These are phyloP conservation scores for Fomes fomentarius DNA, from an alignment of 1,284 basidiomycete species.

Conservation along the genomic window DNA sequence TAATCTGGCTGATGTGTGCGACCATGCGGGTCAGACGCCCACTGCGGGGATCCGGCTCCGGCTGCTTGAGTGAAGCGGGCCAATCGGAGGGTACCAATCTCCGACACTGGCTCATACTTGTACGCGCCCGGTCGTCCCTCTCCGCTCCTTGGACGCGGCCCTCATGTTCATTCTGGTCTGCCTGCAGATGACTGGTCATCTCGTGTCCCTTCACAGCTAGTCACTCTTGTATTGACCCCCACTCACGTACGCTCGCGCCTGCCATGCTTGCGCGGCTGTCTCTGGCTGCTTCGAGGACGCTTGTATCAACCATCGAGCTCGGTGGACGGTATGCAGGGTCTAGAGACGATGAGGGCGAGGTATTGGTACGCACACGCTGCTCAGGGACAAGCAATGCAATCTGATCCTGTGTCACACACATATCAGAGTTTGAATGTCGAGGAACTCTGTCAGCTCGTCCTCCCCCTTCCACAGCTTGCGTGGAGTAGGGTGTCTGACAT, in stretches of 20 bases:
- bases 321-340: slow-evolving; percentile 10
- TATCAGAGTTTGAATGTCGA: slow-evolving; percentile 32
- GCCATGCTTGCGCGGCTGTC: slow-evolving; percentile 21
- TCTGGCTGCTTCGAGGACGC: slow-evolving; percentile 18
- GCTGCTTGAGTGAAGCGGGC: slow-evolving; percentile 11
- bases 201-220: slow-evolving; percentile 14
- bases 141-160: slow-evolving; percentile 13
- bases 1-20: slow-evolving; percentile 13
- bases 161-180: slow-evolving; percentile 19
- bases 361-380: slow-evolving; percentile 17
- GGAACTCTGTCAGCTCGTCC: slow-evolving; percentile 27
- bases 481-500: slow-evolving; percentile 31
- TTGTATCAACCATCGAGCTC: slow-evolving; percentile 16
- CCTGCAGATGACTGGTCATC: slow-evolving; percentile 22
- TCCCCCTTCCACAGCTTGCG: slow-evolving; percentile 28
- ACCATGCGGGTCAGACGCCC: slow-evolving; percentile 2
- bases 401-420: slow-evolving; percentile 11
- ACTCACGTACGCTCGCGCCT: neutral
- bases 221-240: slow-evolving; percentile 1
- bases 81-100: slow-evolving; percentile 10
- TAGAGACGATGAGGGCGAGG: slow-evolving; percentile 10
- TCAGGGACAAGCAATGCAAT: slow-evolving; percentile 7
- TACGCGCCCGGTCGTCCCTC: slow-evolving; percentile 1
- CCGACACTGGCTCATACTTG: slow-evolving; percentile 1
- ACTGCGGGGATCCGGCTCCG: slow-evolving; percentile 14